Base-by-base conservation (phyloP, 2,329 filamentous ascomycete genomes). In the Ceratocystis variospora region DNA sequence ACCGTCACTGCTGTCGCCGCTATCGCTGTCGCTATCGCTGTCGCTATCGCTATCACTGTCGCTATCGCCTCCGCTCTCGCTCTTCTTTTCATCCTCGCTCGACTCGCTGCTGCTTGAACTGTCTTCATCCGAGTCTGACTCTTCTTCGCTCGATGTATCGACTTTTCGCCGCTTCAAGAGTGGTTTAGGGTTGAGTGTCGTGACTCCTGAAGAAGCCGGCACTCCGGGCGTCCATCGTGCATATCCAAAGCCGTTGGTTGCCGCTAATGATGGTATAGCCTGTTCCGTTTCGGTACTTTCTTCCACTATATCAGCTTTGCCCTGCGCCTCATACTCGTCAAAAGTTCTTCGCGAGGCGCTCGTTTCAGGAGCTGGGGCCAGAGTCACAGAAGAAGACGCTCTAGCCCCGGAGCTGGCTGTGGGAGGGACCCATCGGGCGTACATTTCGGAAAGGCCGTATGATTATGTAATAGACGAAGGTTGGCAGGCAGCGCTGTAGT, bases 191-290 rank as follows among this genome's bases (percentile, higher is more conserved):
- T 61, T 68, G n/a, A 63, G 22, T 25, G 46, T 48, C n/a, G 44
- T 8, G 1, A 5, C 46, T 8, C 55, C 62, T 37, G 46, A 55
- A 4, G 62, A 33, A 15, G 62, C 46, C 28, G 61, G 25, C 6
- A 61, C 64, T 19, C 31, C 64, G n/a, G 67, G 67, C 28, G 67
- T 68, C 64, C 64, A 68, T 22, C 67, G 64, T 10, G 64, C 61
- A 66, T 68, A 68, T 22, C 67, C 67, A 62, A 68, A 68, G 55
- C 66, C 66, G 46, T 68, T 68, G n/a, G 59, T 66, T 8, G 50
- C 48, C 5, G 63, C 48, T 10, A 68, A 37, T 33, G 37, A 46
- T 41, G 33, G 46, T 15, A 22, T 46, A 6, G 31, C 7, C 6
- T 63, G 45, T 19, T 63, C 37, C 7, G 46, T 22, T 2, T 31